These are phyloP conservation scores for Pneumocystis oryctolagi DNA, from an alignment of 1,139 yeast species.

Conservation along the genomic window DNA sequence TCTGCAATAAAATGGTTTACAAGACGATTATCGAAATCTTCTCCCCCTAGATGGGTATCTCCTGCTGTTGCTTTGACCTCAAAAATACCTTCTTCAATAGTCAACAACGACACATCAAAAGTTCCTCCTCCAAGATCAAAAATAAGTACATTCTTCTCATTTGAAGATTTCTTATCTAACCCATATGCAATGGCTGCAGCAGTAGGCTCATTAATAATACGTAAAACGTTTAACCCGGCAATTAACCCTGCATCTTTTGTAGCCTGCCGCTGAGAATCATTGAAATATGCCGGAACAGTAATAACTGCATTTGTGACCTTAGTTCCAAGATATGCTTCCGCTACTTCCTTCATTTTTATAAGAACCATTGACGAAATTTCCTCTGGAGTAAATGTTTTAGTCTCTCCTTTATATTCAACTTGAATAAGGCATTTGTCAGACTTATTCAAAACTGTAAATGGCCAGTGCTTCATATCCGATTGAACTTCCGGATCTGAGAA, in stretches of 20 bases:
- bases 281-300: slow-evolving; percentile 91
- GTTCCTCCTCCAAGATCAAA: slow-evolving; percentile 99
- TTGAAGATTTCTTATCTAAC: slow-evolving; percentile 78
- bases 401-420: slow-evolving; percentile 88
- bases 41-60: slow-evolving; percentile 99
- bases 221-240: slow-evolving; percentile 85
- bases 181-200: slow-evolving; percentile 98
- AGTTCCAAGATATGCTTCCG: slow-evolving; percentile 80
- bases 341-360: slow-evolving; percentile 90
- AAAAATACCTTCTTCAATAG: slow-evolving; percentile 98
- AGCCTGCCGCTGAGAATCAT: slow-evolving; percentile 93
- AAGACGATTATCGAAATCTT: slow-evolving; percentile 95
- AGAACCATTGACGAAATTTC: slow-evolving; percentile 90
- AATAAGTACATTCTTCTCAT: slow-evolving; percentile 77
- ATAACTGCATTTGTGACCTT: slow-evolving; percentile 79
- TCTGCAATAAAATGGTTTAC: slow-evolving; percentile 87
- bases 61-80: slow-evolving; percentile 99
- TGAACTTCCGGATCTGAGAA: slow-evolving; percentile 78
- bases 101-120: slow-evolving; percentile 90
- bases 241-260: slow-evolving; percentile 96
- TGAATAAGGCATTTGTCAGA: slow-evolving; percentile 79
- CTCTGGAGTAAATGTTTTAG: slow-evolving; percentile 87
- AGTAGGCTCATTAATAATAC: slow-evolving; percentile 92
- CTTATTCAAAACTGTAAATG: slow-evolving; percentile 79
- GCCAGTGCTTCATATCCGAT: slow-evolving; percentile 89